Evolutionary conservation across 768 basidiomycete genomes (phyloP).

Genomic region (Hydnomerulius pinastri): DNA sequence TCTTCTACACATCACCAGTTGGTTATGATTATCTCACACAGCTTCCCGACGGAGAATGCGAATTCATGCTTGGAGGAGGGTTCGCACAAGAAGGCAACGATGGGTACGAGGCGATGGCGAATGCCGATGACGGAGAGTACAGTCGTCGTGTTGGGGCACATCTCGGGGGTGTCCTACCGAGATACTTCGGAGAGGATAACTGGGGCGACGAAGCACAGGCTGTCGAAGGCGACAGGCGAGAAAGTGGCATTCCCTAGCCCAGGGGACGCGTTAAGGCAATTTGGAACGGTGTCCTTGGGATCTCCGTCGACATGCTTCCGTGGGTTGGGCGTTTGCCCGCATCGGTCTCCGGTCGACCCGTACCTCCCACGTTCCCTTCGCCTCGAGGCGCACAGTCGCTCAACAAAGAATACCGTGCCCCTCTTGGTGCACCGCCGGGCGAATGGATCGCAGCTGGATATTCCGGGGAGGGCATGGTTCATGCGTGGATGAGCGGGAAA

Average conservation of each 20-base stretch:
- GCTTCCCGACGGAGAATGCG: conserved; percentile 44
- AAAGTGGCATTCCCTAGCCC: conserved; percentile 30
- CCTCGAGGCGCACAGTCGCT: neutral
- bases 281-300: conserved; percentile 68
- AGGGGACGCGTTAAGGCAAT: conserved; percentile 50
- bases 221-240: conserved; percentile 6
- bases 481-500: conserved; percentile 67
- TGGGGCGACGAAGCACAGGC: conserved; percentile 41
- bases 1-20: conserved; percentile 49
- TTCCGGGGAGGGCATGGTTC: conserved; percentile 73
- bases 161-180: conserved; percentile 47
- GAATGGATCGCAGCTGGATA: conserved; percentile 79
- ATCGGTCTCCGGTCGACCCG: conserved; percentile 45
- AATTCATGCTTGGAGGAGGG: conserved; percentile 68
- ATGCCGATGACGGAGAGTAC: conserved; percentile 39
- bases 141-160: conserved; percentile 35
- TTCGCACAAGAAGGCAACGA: conserved; percentile 37
- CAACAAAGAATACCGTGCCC: neutral
- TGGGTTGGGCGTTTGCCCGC: conserved; percentile 72
- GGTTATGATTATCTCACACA: conserved; percentile 72
- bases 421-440: conserved; percentile 41
- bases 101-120: conserved; percentile 37
- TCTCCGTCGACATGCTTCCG: conserved; percentile 61
- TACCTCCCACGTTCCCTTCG: conserved; percentile 12
- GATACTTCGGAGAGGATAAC: conserved; percentile 51